phyloP scores from a whole-genome alignment of 345 rosid genomes.

The Adansonia digitata region DNA sequence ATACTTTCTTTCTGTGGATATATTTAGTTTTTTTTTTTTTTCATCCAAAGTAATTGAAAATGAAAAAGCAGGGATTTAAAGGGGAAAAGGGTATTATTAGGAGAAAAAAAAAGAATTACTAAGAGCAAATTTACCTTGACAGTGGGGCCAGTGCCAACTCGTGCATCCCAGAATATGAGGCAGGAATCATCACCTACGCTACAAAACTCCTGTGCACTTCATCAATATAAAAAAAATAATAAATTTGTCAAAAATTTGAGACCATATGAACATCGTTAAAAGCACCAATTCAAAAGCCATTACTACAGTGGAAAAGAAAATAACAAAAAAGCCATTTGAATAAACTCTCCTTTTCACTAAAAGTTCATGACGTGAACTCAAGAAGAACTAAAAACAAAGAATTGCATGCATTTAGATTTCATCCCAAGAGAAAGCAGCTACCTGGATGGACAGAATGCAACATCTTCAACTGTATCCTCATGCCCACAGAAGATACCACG shows the following conservation, averaged over 20 bases:
- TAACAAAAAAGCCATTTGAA: not conserved
- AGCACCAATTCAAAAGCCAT: not conserved
- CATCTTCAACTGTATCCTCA: slow-evolving; percentile 97
- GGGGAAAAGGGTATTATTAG: not conserved
- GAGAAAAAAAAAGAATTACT: not conserved
- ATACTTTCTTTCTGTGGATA: not conserved
- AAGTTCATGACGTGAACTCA: not conserved
- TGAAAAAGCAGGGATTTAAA: not conserved
- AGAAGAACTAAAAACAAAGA: not conserved
- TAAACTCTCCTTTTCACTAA: not conserved
- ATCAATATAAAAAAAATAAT: slow-evolving; percentile 20
- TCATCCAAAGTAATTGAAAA: not conserved
- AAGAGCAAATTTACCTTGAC: slow-evolving; percentile 50
- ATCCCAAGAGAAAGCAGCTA: slow-evolving; percentile 28
- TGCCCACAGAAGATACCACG: slow-evolving; percentile 91
- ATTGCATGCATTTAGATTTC: not conserved
- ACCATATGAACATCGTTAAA: slow-evolving; percentile 4
- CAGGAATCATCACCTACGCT: slow-evolving; percentile 99
- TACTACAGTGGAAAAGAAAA: not conserved
- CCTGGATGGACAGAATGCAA: slow-evolving; percentile 94
- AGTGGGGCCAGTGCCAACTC: slow-evolving; percentile 69
- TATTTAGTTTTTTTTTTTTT: not conserved
- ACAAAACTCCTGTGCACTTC: slow-evolving; percentile 92
- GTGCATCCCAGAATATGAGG: slow-evolving; percentile 99
- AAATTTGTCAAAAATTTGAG: slow-evolving; percentile 24